Evolutionary conservation across 2,329 filamentous ascomycete species (phyloP), one percentile per base, ranked within the genome.

Genomic region (Clarireedia paspali): DNA sequence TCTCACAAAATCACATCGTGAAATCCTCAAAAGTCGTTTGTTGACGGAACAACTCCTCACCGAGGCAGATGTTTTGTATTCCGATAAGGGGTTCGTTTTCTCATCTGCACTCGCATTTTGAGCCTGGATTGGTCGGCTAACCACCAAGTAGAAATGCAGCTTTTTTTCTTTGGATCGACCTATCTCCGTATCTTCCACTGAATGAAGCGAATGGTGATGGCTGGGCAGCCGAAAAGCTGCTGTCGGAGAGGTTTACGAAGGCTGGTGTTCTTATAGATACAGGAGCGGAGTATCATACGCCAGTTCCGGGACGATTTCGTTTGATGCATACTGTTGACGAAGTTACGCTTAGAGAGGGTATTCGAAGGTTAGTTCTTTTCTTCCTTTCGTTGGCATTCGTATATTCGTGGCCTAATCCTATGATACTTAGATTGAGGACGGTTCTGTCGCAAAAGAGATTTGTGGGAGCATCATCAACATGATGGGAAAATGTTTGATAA

Each of bases 151-250:
- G 47, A 24, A 82, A 82, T 58, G 80, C 80, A 0, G 80, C 77
- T 0, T 81, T 83, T 62, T 84, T 83, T 62, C 59, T 83, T 2
- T 83, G 75, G 72, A 65, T 80, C 2, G 73, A 83, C 62, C 62
- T 84, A 15, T 74, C 73, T 0, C 70, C 71, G 0, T 76, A 71
- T 56, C 63, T 80, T 38, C 66, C 71, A 6, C 27, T 63, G 0
- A 44, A 50, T 9, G 81, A 81, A 55, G 79, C 55, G 2, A 58
- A 69, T 2, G 55, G 59, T 4, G 57, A 63, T 12, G 44, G 46
- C 4, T 45, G 48, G 47, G 54, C 53, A 36, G 55, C 48, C 14
- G 60, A 60, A 36, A 53, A 44, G 15, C 23, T 17, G 2, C 39
- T 60, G 12, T 26, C 65, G 66, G 23, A 67, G 68, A 38, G 59